These are phyloP conservation scores for Sarocladiaceae sp. DNA, from an alignment of 2,329 filamentous ascomycete genomes.

Conservation along the genomic window DNA sequence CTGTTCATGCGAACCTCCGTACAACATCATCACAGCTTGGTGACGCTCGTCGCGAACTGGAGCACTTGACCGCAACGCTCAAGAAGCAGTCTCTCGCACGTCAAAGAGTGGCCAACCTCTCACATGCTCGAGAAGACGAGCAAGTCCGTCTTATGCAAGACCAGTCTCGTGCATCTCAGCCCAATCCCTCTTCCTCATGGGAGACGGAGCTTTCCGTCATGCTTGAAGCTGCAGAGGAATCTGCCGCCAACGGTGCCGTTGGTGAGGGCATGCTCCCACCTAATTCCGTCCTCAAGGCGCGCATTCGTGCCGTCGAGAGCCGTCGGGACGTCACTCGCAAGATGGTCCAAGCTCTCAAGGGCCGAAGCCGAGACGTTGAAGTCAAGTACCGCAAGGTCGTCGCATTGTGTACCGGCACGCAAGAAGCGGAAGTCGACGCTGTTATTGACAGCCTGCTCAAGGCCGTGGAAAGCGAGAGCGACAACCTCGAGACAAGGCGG, in stretches of 20 bases:
- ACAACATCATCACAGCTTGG: slow-evolving; percentile 75
- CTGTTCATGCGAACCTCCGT: slow-evolving; percentile 75
- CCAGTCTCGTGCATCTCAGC: slow-evolving; percentile 34
- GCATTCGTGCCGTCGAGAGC: slow-evolving; percentile 64
- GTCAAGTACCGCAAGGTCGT: slow-evolving; percentile 86
- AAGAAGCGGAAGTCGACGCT: slow-evolving; percentile 74
- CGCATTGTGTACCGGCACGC: slow-evolving; percentile 76
- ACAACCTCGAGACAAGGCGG: slow-evolving; percentile 69
- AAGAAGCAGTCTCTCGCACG: slow-evolving; percentile 61
- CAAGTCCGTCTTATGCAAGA: slow-evolving; percentile 44
- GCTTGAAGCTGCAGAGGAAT: slow-evolving; percentile 38
- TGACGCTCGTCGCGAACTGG: slow-evolving; percentile 70
- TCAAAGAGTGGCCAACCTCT: slow-evolving; percentile 75
- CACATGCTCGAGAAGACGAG: slow-evolving; percentile 68
- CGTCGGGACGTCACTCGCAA: slow-evolving; percentile 65
- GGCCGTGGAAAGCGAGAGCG: slow-evolving; percentile 83
- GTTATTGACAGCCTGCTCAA: slow-evolving; percentile 75
- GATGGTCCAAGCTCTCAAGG: slow-evolving; percentile 67
- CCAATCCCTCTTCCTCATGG: slow-evolving; percentile 39
- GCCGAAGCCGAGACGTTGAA: slow-evolving; percentile 78
- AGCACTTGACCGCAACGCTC: slow-evolving; percentile 63
- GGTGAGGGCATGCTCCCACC: slow-evolving; percentile 48
- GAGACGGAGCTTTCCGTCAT: slow-evolving; percentile 49
- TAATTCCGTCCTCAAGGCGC: slow-evolving; percentile 57
- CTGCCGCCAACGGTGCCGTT: slow-evolving; percentile 11